Percentiles rank a stretch among this genome's conserved stretches.
These are phyloP conservation scores for Lentinula novae-zelandiae DNA, from an alignment of 1,284 basidiomycete genomes.

Conservation along the genomic window DNA sequence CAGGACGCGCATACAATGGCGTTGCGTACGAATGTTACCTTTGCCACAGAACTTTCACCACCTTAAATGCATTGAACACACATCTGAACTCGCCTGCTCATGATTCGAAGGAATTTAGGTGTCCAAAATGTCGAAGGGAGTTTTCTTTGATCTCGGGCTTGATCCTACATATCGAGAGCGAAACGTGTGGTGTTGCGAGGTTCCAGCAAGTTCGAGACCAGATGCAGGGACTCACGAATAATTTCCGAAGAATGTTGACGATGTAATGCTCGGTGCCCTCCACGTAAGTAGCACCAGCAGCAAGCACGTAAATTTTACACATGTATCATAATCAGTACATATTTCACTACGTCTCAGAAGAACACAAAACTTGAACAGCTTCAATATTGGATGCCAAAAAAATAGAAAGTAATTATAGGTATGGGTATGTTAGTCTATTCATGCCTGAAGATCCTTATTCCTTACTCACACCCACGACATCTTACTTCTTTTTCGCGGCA, in stretches of 20 bases:
- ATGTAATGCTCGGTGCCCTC: not conserved
- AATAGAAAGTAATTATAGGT: too few relatives aligned
- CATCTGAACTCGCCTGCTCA: constrained; percentile 41
- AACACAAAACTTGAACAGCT: too few relatives aligned
- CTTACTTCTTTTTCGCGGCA: not conserved
- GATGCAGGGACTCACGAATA: constrained; percentile 12
- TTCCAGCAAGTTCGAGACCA: constrained; percentile 22
- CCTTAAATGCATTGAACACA: constrained; percentile 29
- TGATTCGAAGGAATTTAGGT: constrained; percentile 36
- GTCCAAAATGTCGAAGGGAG: constrained; percentile 34
- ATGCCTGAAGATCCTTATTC: too few relatives aligned
- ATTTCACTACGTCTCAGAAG: too few relatives aligned
- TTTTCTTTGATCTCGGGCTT: constrained; percentile 35
- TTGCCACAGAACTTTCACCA: constrained; percentile 29
- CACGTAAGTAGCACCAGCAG: too few relatives aligned
- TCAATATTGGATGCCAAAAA: too few relatives aligned
- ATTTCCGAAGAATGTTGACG: constrained; percentile 1
- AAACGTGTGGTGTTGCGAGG: constrained; percentile 29
- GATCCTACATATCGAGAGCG: constrained; percentile 40
- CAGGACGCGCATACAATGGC: constrained; percentile 34
- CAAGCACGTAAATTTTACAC: too few relatives aligned
- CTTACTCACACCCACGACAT: not conserved
- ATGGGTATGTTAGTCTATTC: too few relatives aligned
- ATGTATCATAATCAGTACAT: too few relatives aligned
- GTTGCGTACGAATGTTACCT: constrained; percentile 37